Percentiles rank a stretch among this genome's conserved stretches.
These are phyloP conservation scores for Rhododendron williamsianum DNA, from an alignment of 148 eudicot genomes.

Conservation along the genomic window DNA sequence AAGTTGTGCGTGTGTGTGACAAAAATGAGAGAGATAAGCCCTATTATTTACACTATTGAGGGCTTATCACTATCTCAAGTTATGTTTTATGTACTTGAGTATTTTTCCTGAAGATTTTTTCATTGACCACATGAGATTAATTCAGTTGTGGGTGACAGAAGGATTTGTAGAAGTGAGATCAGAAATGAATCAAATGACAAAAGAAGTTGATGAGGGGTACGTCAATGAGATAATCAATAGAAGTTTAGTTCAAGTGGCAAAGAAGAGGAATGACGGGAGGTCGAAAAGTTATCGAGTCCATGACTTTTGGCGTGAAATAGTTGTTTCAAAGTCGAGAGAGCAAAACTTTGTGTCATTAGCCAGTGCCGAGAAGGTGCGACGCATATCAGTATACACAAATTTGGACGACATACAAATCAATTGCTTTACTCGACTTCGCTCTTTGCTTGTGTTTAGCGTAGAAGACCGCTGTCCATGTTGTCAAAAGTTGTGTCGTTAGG, in stretches of 20 bases:
- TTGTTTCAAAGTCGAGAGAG: not conserved
- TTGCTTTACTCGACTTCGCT: not conserved
- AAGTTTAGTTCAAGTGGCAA: not conserved
- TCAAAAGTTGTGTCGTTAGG: not conserved
- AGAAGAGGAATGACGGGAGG: not conserved
- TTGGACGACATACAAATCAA: not conserved
- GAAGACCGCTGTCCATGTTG: not conserved
- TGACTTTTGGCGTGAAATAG: not conserved
- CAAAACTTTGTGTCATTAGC: not conserved
- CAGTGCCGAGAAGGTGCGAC: not conserved
- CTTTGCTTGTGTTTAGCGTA: not conserved
- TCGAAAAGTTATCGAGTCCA: not conserved
- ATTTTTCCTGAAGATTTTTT: slow-evolving; percentile 9
- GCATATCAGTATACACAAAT: not conserved
- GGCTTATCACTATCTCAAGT: not conserved
- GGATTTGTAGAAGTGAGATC: not conserved
- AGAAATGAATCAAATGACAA: too few relatives aligned
- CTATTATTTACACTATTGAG: too few relatives aligned
- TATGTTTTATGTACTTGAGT: not conserved
- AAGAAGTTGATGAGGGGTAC: not conserved
- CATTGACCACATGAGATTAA: not conserved
- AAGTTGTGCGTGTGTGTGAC: too few relatives aligned
- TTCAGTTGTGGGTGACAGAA: slow-evolving; percentile 3
- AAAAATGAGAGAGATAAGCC: too few relatives aligned
- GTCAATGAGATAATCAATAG: not conserved